A percentile compares a stretch with the other conserved stretches of the same genome.
Conservation (phyloP, 2,329 filamentous ascomycete genomes). For the Pseudogymnoascus sp. region DNA sequence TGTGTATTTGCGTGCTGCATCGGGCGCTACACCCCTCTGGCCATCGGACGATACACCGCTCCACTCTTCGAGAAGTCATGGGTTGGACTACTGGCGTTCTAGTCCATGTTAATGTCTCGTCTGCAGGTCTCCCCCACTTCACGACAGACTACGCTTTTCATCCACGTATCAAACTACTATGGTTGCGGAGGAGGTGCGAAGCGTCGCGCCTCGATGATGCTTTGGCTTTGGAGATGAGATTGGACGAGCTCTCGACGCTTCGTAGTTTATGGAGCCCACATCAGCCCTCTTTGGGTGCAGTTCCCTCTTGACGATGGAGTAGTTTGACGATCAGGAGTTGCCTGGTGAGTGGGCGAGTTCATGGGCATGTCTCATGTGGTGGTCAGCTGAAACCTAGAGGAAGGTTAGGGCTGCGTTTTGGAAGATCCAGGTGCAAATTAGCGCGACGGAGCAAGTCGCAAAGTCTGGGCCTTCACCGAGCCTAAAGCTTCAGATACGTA, state of each 20-base stretch:
- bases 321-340: slow-evolving; percentile 1
- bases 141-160: neutral
- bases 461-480: neutral
- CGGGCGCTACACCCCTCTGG: neutral
- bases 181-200: neutral
- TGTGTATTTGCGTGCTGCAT: neutral
- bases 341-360: neutral
- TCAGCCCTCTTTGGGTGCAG: neutral
- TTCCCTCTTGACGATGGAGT: neutral
- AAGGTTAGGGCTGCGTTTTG: neutral
- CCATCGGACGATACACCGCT: neutral
- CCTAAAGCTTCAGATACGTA: neutral
- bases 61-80: slow-evolving; percentile 3
- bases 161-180: neutral
- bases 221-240: slow-evolving; percentile 6
- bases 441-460: neutral
- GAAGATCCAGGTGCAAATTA: neutral
- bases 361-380: neutral
- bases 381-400: neutral
- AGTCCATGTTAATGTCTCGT: neutral
- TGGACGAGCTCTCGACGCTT: neutral
- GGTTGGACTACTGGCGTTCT: neutral
- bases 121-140: neutral
- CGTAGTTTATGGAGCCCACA: neutral
- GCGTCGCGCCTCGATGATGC: neutral